Evolutionary conservation across 2,329 filamentous ascomycete species (phyloP), one percentile per base, ranked within the genome.

Genomic region (Claviceps sp.): DNA sequence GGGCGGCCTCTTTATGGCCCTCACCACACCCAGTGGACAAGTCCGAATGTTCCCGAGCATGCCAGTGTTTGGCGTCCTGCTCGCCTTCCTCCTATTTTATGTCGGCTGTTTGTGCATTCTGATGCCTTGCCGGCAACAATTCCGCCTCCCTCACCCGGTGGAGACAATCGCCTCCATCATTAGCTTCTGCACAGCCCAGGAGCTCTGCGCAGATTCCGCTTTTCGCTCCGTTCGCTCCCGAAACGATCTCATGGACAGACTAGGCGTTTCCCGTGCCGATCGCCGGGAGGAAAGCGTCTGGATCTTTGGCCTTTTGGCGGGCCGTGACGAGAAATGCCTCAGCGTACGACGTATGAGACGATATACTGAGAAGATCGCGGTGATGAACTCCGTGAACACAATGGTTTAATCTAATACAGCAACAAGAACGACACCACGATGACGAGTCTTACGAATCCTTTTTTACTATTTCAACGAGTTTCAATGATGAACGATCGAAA

Each of bases 151-250:
- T 0, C 89, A 94, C 63, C 75, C 76, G 5, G 81, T 87, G 42
- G 78, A 76, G 55, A 87, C 78, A 47, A 73, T 94, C 17, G 85
- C 86, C 1, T 88, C 90, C 63, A 73, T 90, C 22, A 77, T 94
- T 58, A 84, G 81, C 61, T 90, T 91, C 64, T 73, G 91, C 43
- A 81, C 87, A 54, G 82, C 84, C 58, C 83, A 82, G 44, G 83
- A 84, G 24, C 71, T 94, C 17, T 71, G 87, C 2, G 73, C 78
- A 5, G 89, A 95, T 61, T 75, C 81, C 10, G 78, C 85, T 0
- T 91, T 96, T 63, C 76, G 81, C 49, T 77, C 82, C 40, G 80
- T 84, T 2, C 73, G 75, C 30, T 82, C 75, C n/a, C 84, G 82
- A 57, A 72, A 72, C 0, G 84, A 89, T 57, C 75, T 96, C 19